Evolutionary conservation across 306 rosid genomes (phyloP), one percentile per base, ranked within the genome.

Genomic region (Trichosanthes cucumerina): DNA sequence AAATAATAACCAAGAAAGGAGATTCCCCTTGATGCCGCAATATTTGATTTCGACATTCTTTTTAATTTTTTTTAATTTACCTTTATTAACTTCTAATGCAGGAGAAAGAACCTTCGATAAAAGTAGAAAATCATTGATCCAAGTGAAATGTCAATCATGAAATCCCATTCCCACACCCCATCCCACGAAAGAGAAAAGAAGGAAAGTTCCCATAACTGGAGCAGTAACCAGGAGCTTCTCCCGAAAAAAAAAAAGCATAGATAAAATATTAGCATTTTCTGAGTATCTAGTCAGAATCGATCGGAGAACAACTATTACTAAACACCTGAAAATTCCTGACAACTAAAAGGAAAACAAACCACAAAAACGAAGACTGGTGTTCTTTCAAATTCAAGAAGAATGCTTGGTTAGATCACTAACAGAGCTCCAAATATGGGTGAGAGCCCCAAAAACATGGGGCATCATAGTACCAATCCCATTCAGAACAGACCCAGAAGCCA

Each of bases 401-500:
- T 89, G 87, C 66, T 89, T 86, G 1, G 83, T 80, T 10, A 56
- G 83, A 6, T 58, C 14, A 21, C 78, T 52, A 50, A 87, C 90
- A 59, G 97, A 91, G 58, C 54, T 86, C 97, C 97, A 92, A 38
- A 92, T 88, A 44, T 91, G 84, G 41, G 84, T 78, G 74, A 92
- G 36, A 38, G 88, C 86, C 26, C 82, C 82, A n/a, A 88, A 3
- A 9, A 92, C 68, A 52, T 88, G 97, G 28, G 97, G 98, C 46
- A 87, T 12, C 0, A 87, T 43, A 71, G 77, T 80, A 0, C 83
- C 85, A 70, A 94, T 52, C 2, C 95, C 98, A n/a, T 75, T 82
- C 33, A 95, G 71, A 1, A 92, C 73, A 36, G 89, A 81, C 0
- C 96, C 96, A 10, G 98, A 95, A 46, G 91, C 96, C 78, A 92